Evolutionary conservation across 352 stramenopile species (phyloP).

Genomic region (Phytophthora pseudosyringae): DNA sequence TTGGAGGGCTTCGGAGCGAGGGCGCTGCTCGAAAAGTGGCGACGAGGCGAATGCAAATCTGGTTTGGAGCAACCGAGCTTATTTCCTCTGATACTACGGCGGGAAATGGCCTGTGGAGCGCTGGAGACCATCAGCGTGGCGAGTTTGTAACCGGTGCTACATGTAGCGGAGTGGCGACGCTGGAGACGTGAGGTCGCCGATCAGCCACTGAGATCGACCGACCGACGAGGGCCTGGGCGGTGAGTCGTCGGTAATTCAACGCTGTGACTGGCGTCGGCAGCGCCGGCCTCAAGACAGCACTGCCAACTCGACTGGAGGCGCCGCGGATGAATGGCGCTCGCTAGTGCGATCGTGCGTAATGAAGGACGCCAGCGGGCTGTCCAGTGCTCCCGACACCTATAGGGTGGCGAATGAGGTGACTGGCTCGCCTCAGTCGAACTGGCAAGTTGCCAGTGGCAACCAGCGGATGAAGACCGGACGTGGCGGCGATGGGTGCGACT

Average conservation of each 20-base stretch:
- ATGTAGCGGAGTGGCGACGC: neutral
- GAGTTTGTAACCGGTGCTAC: neutral
- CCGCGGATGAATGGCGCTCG: neutral
- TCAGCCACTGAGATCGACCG: slow-evolving; percentile 1
- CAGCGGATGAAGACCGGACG: neutral
- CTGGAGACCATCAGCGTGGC: neutral
- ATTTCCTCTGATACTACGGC: slow-evolving; percentile 11
- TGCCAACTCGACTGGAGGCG: neutral
- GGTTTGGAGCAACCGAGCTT: neutral
- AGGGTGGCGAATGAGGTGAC: slow-evolving; percentile 6
- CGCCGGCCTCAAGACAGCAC: neutral
- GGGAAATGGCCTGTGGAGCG: neutral
- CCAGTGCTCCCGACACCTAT: neutral
- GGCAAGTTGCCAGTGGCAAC: neutral
- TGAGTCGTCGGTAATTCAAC: slow-evolving; percentile 12
- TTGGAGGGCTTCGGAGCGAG: too few species aligned
- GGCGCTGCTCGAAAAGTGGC: too few species aligned
- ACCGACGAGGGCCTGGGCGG: slow-evolving; percentile 1
- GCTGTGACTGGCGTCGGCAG: neutral
- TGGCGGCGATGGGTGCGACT: neutral
- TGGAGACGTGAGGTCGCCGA: neutral
- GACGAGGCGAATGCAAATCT: too few species aligned
- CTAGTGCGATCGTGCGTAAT: neutral
- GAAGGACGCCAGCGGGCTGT: slow-evolving; percentile 3
- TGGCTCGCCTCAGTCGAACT: slow-evolving; percentile 6